Percentiles rank a stretch among this genome's conserved stretches.
phyloP scores from a whole-genome alignment of 441 rosid genomes.

The Populus hybrid region DNA sequence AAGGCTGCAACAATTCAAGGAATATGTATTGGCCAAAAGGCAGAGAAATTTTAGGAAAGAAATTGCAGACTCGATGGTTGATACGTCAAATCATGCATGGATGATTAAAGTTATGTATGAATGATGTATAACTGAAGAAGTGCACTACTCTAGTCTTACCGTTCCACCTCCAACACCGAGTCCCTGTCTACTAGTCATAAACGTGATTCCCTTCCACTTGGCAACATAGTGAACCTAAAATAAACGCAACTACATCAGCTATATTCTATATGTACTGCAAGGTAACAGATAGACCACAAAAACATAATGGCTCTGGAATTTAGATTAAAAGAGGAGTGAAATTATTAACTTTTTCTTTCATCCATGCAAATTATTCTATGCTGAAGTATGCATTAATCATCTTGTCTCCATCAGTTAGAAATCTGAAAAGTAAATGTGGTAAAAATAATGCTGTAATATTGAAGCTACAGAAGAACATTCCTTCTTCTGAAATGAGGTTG shows the following conservation, averaged over 20 bases:
- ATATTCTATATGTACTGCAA: neutral
- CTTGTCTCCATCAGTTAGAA: neutral
- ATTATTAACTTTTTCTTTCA: neutral
- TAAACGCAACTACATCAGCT: neutral
- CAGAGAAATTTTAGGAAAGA: neutral
- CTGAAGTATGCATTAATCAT: neutral
- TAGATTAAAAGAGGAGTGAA: neutral
- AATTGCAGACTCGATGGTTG: neutral
- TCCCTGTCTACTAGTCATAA: conserved; percentile 97
- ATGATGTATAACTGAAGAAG: neutral
- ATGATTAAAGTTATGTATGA: too few species aligned
- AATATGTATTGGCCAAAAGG: neutral
- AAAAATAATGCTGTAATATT: neutral
- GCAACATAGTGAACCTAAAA: conserved; percentile 91
- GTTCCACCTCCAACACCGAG: conserved; percentile 94
- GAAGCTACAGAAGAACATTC: neutral
- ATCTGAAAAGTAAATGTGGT: neutral
- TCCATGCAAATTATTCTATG: neutral
- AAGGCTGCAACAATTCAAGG: conserved; percentile 56
- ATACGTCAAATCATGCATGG: neutral
- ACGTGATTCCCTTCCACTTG: conserved; percentile 88
- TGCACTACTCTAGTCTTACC: conserved; percentile 31
- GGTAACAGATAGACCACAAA: conserved; percentile 8
- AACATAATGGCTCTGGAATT: neutral
- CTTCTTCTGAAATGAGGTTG: neutral